A percentile compares a stretch with the other conserved stretches of the same genome.
These are phyloP conservation scores for Alternaria panax DNA, from an alignment of 2,329 filamentous ascomycete species.

Conservation along the genomic window DNA sequence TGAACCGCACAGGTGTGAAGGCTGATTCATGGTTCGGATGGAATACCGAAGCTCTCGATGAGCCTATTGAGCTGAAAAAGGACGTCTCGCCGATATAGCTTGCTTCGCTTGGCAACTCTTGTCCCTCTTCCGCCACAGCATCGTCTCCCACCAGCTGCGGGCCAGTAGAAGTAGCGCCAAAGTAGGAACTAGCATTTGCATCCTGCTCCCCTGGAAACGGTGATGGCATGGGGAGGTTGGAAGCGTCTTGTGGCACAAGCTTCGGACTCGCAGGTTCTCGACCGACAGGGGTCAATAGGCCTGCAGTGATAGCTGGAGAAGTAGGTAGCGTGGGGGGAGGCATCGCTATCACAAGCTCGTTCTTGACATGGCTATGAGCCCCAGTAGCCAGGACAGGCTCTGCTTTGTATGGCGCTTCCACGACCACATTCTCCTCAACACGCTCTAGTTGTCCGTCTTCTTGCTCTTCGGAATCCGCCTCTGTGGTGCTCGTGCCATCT, in stretches of 20 bases:
- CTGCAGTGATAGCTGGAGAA: constrained; percentile 24
- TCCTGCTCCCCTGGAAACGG: constrained; percentile 47
- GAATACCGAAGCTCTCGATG: constrained; percentile 28
- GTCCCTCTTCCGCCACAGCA: constrained; percentile 7
- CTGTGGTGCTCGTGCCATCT: constrained; percentile 15
- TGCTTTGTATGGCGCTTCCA: constrained; percentile 2
- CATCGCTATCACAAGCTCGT: constrained; percentile 34
- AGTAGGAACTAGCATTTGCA: constrained; percentile 32
- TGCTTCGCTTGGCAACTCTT: constrained; percentile 26
- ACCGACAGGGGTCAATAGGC: constrained; percentile 41
- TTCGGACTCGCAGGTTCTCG: constrained; percentile 46
- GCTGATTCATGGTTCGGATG: constrained; percentile 45
- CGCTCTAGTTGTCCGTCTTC: constrained; percentile 3
- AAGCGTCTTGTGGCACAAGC: constrained; percentile 44
- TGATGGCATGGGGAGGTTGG: constrained; percentile 48
- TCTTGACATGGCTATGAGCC: neutral
- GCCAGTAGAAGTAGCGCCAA: constrained; percentile 29
- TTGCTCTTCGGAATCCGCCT: constrained; percentile 14
- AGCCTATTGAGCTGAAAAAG: constrained; percentile 45
- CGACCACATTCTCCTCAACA: neutral
- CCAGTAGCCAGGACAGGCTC: neutral
- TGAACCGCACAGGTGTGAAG: constrained; percentile 47
- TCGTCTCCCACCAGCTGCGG: constrained; percentile 8
- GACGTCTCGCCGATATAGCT: constrained; percentile 41
- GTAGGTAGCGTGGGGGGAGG: constrained; percentile 41